Base-by-base conservation (phyloP, 2,329 filamentous ascomycete species). In the Cladobotryum protrusum region DNA sequence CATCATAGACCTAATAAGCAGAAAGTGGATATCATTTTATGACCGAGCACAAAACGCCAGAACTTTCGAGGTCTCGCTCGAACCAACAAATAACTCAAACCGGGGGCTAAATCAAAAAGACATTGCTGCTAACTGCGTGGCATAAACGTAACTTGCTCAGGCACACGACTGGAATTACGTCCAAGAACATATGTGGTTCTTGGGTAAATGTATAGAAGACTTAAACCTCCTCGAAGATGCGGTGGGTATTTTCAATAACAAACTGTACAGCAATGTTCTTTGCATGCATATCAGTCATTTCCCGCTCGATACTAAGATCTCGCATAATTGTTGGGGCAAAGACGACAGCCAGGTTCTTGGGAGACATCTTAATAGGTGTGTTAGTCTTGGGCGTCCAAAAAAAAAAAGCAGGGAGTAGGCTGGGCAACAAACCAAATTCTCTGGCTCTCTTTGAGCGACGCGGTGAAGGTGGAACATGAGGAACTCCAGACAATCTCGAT, bases 311-410 rank as follows among this genome's bases (percentile, higher is more conserved):
- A 61, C 86, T 92, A 63, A 84, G 78, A 50, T 95, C 90, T 59
- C 92, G 82, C 89, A 99, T 95, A 59, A 99, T 95, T 1, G 93
- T 99, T 7, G 93, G 93, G 8, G 93, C 93, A 65, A 99, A 99
- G 35, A 99, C 93, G 39, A 99, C 93, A 3, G 93, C 90, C 54
- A 97, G 73, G 64, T 99, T 99, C 70, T 95, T 88, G 50, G 92
- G 88, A 19, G 89, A 96, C 93, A 99, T 99, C 83, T 29, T 88
- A 53, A 2, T 35, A 13, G 2, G 3, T 3, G 3, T 13, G 48
- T 65, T 48, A 66, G 58, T 20, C 12, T 15, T 12, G 18, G 24
- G 12, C 11, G 20, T n/a, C 15, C 42, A 5, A 9, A 20, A 35
- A 47, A 5, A 9, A 20, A 35, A 1, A 15, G 24, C n/a, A 17